Percentiles rank a stretch among this genome's conserved stretches.
Evolutionary conservation across 768 basidiomycete genomes (phyloP).

Genomic region (Vararia minispora): DNA sequence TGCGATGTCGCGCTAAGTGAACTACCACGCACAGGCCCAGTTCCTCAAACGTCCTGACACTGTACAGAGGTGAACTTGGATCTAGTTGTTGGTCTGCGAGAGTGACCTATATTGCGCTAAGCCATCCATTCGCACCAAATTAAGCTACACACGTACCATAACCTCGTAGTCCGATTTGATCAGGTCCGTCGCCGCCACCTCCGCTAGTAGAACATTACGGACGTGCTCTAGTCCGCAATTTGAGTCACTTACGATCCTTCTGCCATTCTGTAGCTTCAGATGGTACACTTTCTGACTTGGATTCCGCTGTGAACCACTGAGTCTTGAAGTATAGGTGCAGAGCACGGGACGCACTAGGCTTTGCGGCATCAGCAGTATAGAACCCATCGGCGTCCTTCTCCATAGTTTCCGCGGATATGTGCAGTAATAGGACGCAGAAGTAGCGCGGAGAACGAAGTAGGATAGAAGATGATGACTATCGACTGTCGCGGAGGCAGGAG

Average conservation of each 20-base stretch:
- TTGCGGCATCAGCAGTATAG: constrained; percentile 37
- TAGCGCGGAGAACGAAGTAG: neutral
- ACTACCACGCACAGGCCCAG: constrained; percentile 78
- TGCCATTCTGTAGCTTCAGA: constrained; percentile 1
- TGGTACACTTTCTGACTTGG: constrained; percentile 1
- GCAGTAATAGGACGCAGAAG: neutral
- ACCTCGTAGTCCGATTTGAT: constrained; percentile 79
- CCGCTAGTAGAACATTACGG: neutral
- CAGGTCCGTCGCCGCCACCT: constrained; percentile 38
- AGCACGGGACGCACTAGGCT: neutral
- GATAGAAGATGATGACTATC: too few relatives aligned
- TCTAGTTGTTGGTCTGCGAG: constrained; percentile 94
- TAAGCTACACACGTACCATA: constrained; percentile 35
- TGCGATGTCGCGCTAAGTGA: constrained; percentile 43
- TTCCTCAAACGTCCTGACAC: constrained; percentile 90
- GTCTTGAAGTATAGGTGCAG: neutral
- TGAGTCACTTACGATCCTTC: constrained; percentile 3
- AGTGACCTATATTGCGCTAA: constrained; percentile 53
- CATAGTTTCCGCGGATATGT: constrained; percentile 24
- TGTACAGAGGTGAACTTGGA: constrained; percentile 91
- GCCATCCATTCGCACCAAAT: neutral
- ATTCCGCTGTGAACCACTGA: neutral
- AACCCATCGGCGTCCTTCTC: constrained; percentile 77
- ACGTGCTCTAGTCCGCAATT: neutral
- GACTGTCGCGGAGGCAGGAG: too few relatives aligned